Evolutionary conservation across 768 basidiomycete species (phyloP), one percentile per base, ranked within the genome.

Genomic region (Leucosporidium yakuticum): DNA sequence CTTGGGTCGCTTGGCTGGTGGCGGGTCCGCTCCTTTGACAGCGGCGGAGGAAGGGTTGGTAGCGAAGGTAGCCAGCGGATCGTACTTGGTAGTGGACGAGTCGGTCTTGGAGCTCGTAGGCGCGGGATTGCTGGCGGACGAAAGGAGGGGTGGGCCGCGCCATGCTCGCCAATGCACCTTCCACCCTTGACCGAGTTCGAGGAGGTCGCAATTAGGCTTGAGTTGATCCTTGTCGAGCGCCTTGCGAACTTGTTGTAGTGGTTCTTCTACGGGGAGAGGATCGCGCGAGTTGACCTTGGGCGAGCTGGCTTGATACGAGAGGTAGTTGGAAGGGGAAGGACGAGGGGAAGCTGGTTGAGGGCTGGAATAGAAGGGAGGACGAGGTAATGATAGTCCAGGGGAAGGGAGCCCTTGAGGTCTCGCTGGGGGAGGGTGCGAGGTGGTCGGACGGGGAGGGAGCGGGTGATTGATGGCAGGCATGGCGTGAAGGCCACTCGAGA

Each of bases 101-200:
- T 7, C 39, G 39, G 6, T 3, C 14, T 15, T 44, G 39, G 39
- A 44, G 39, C 25, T 9, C 20, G 50, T 21, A 20, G 61, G n/a
- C 25, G 58, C 15, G 9, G 8, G 53, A 4, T 11, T 20, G 60
- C 27, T n/a, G 57, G 17, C n/a, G 9, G 55, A 65, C 25, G 39
- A 7, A 15, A 44, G 39, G 25, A 63, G 54, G 6, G 67, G 61
- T 1, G 64, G 51, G 4, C 64, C 70, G 36, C 56, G 60, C 73
- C 67, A 70, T 17, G 59, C 53, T 31, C 63, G 61, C 64, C 61
- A 73, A 44, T 27, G 27, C 0, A 68, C 64, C 2, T 4, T 12
- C 69, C 73, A 68, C 12, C 64, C 73, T 36, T 63, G 62, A 20
- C 67, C 67, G 11, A 65, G 58, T 21, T 67, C 55, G 36, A 69